A percentile compares a stretch with the other conserved stretches of the same genome.
phyloP scores from a whole-genome alignment of 352 stramenopile genomes.

The Phytophthora pinifolia region DNA sequence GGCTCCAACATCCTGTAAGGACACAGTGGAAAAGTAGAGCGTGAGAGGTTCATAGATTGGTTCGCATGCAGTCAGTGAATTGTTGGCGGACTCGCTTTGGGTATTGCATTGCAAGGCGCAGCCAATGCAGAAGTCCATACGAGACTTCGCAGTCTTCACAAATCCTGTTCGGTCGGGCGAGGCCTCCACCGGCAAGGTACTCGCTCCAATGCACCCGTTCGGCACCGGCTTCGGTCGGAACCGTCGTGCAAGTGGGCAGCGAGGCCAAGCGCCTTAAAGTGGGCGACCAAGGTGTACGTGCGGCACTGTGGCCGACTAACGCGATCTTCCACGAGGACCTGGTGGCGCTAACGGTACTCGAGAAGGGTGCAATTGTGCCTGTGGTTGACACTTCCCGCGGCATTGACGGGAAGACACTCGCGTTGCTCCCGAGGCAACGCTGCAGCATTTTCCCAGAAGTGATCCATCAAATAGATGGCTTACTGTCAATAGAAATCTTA shows the following conservation, averaged over 20 bases:
- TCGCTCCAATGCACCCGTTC: slow-evolving; percentile 16
- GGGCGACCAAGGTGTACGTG: slow-evolving; percentile 32
- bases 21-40: background rate
- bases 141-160: too few relatives aligned
- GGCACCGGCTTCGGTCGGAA: slow-evolving; percentile 25
- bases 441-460: too few relatives aligned
- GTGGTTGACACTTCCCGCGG: slow-evolving; percentile 35
- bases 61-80: background rate
- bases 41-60: background rate
- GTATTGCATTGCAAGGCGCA: too few relatives aligned
- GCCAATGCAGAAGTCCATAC: too few relatives aligned
- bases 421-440: too few relatives aligned
- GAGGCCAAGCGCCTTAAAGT: slow-evolving; percentile 18
- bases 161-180: slow-evolving; percentile 20
- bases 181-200: slow-evolving; percentile 17
- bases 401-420: slow-evolving; percentile 40
- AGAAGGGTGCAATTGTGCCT: slow-evolving; percentile 27
- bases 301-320: slow-evolving; percentile 42
- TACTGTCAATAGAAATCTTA: too few relatives aligned
- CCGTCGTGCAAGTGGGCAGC: slow-evolving; percentile 25
- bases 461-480: too few relatives aligned
- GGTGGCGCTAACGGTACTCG: slow-evolving; percentile 40
- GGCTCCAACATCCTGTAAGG: slow-evolving; percentile 34
- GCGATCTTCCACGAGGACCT: slow-evolving; percentile 27
- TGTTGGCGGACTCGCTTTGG: too few relatives aligned